Conservation (phyloP, 2,329 filamentous ascomycete species). For the Drechmeria coniospora region DNA sequence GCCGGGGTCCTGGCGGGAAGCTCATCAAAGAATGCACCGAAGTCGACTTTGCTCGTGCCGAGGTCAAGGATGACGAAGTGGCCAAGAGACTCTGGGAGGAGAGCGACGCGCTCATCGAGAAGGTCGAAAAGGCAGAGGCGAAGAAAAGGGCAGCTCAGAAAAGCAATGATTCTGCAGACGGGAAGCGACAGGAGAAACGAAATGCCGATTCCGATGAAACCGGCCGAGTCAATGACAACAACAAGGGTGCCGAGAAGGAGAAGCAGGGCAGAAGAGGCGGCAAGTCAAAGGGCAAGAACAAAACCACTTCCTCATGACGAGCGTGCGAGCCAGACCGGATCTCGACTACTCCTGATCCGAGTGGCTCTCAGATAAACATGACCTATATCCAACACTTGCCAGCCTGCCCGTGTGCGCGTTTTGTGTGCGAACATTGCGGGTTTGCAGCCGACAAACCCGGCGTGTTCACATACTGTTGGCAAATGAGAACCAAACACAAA, state of each 20-base stretch:
- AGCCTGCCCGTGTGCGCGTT: no score
- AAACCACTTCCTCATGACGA: not conserved
- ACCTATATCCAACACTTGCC: no score
- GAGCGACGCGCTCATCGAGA: constrained; percentile 71
- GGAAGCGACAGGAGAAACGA: constrained; percentile 18
- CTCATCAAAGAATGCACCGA: constrained; percentile 81
- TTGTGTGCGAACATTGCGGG: no score
- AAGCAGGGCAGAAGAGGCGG: constrained; percentile 7
- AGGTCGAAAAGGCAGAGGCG: constrained; percentile 66
- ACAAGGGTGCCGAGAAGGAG: constrained; percentile 22
- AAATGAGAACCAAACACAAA: no score
- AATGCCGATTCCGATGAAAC: constrained; percentile 16
- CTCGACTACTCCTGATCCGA: no score
- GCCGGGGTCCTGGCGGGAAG: constrained; percentile 48
- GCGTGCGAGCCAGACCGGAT: no score
- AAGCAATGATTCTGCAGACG: constrained; percentile 17
- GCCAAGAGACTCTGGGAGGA: constrained; percentile 83
- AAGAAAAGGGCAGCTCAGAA: constrained; percentile 28
- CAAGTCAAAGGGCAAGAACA: constrained; percentile 1
- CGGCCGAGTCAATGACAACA: constrained; percentile 27
- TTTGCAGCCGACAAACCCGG: no score
- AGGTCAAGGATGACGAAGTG: constrained; percentile 62
- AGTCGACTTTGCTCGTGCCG: constrained; percentile 53
- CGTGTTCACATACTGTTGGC: no score
- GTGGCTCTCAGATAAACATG: no score